Evolutionary conservation across 2,329 filamentous ascomycete genomes (phyloP).

Genomic region (Gaeumannomyces tritici): DNA sequence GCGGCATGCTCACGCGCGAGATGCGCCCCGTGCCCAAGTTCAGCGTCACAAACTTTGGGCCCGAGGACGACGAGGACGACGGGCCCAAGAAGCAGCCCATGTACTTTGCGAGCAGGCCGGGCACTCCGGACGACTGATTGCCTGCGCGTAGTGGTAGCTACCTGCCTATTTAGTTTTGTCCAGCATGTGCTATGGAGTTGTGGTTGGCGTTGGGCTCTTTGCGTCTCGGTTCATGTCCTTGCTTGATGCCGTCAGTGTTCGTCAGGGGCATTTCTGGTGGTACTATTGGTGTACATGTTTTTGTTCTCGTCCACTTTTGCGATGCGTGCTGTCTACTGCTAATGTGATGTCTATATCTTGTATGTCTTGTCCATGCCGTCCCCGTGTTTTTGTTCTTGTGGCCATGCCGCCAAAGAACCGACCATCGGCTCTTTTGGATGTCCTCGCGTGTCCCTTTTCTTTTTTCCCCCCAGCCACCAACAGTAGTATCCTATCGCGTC

Average conservation of each 20-base stretch:
- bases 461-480: no score
- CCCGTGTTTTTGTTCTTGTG: no score
- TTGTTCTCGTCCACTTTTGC: neutral
- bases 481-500: no score
- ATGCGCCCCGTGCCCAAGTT: slow-evolving; percentile 38
- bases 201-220: neutral
- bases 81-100: slow-evolving; percentile 19
- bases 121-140: slow-evolving; percentile 15
- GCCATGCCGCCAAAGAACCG: no score
- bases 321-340: neutral
- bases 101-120: slow-evolving; percentile 22
- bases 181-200: neutral
- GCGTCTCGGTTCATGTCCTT: neutral
- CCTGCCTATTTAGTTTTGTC: no score
- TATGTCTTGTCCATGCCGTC: no score
- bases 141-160: no score
- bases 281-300: neutral
- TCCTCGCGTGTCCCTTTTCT: no score
- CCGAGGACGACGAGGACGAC: slow-evolving; percentile 35
- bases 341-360: no score
- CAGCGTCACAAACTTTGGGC: slow-evolving; percentile 45
- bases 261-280: neutral
- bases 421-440: no score
- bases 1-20: slow-evolving; percentile 17
- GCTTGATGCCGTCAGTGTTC: neutral